Conservation (phyloP, 192 early-diverging fungal genomes). For the Coemansia guatemalensis region DNA sequence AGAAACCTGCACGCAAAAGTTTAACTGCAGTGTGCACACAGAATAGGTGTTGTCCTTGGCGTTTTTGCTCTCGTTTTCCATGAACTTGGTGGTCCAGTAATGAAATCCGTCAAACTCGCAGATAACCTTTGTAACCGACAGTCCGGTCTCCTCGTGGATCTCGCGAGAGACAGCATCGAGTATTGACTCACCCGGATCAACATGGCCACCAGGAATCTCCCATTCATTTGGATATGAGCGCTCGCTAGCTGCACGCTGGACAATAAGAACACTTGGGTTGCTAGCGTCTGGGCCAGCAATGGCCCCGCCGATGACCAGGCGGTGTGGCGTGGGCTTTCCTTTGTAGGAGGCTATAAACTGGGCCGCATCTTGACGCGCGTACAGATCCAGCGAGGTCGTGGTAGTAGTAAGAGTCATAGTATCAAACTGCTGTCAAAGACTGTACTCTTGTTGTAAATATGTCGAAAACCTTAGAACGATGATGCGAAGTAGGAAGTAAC, state of each 20-base stretch:
- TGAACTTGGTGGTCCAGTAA: slow-evolving; percentile 36
- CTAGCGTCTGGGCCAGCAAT: slow-evolving; percentile 9
- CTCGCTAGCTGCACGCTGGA: slow-evolving; percentile 44
- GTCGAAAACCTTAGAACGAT: too few relatives aligned
- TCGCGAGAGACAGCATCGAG: slow-evolving; percentile 39
- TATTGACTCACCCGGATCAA: slow-evolving; percentile 42
- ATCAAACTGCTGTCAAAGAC: too few relatives aligned
- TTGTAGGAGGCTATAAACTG: slow-evolving; percentile 10
- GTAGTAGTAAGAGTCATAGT: not conserved
- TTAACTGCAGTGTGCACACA: slow-evolving; percentile 40
- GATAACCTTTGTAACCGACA: slow-evolving; percentile 25
- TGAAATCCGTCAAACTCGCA: slow-evolving; percentile 38
- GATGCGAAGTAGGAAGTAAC: too few relatives aligned
- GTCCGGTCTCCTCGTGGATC: slow-evolving; percentile 44
- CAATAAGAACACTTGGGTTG: slow-evolving; percentile 27
- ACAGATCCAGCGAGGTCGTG: not conserved
- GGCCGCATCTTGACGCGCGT: slow-evolving; percentile 12
- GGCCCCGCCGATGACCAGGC: slow-evolving; percentile 43
- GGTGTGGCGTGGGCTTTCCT: slow-evolving; percentile 20
- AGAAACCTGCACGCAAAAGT: slow-evolving; percentile 34
- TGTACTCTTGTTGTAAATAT: too few relatives aligned
- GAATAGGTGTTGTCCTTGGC: not conserved
- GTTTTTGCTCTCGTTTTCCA: slow-evolving; percentile 17
- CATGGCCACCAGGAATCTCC: slow-evolving; percentile 51
- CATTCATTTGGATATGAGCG: slow-evolving; percentile 48